Percentiles rank a stretch among this genome's conserved stretches.
Evolutionary conservation across 208 protist species (phyloP).

Genomic region (Trypanosoma boissoni): DNA sequence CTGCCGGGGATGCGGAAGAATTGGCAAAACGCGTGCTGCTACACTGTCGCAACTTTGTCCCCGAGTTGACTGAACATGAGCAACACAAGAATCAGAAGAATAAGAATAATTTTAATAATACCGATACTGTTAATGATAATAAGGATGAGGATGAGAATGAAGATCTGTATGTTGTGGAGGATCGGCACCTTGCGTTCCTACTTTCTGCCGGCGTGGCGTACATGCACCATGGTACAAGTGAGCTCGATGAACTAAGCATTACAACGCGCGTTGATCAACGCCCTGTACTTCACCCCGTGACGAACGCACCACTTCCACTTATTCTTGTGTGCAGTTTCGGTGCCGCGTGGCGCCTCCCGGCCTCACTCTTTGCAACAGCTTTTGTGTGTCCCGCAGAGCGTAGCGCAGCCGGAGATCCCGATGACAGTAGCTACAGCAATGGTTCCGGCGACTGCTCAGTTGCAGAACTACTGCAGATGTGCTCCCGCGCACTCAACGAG

Average conservation of each 20-base stretch:
- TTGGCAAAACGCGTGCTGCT: constrained; percentile 72
- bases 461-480: constrained; percentile 75
- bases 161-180: constrained; percentile 32
- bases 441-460: constrained; percentile 45
- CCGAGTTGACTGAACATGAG: too few species aligned
- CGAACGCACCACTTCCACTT: constrained; percentile 49
- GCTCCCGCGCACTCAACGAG: constrained; percentile 62
- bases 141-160: constrained; percentile 11
- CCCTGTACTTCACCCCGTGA: constrained; percentile 47
- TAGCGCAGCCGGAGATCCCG: constrained; percentile 9
- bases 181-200: constrained; percentile 49
- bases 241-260: constrained; percentile 60
- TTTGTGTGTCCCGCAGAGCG: constrained; percentile 77
- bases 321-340: constrained; percentile 79
- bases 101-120: too few species aligned
- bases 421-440: neutral
- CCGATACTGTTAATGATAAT: too few species aligned
- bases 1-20: constrained; percentile 49
- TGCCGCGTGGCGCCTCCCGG: constrained; percentile 73
- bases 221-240: constrained; percentile 61
- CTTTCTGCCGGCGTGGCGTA: constrained; percentile 75
- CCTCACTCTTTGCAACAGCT: constrained; percentile 58
- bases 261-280: constrained; percentile 42
- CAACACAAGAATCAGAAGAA: too few species aligned
- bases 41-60: constrained; percentile 70